Evolutionary conservation across 345 rosid genomes (phyloP).

Genomic region (Murraya paniculata): DNA sequence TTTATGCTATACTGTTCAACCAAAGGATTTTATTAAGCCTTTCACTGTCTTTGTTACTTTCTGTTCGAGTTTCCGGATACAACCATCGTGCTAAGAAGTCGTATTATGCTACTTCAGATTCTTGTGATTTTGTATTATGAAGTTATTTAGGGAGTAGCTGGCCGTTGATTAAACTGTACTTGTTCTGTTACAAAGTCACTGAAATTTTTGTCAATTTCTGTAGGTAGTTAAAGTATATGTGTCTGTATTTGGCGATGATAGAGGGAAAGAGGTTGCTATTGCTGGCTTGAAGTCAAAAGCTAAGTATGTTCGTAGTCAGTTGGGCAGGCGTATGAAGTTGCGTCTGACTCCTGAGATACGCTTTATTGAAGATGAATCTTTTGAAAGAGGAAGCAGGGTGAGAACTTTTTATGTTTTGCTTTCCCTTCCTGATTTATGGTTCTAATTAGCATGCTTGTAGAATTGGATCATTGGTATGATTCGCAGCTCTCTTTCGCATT

Average conservation of each 20-base stretch:
- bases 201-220: not conserved
- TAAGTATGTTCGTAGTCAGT: slow-evolving; percentile 68
- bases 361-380: slow-evolving; percentile 79
- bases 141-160: not conserved
- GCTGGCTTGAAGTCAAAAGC: slow-evolving; percentile 85
- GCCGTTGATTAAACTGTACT: not conserved
- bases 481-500: not conserved
- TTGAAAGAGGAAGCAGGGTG: slow-evolving; percentile 96
- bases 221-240: slow-evolving; percentile 94
- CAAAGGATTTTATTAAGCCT: not conserved
- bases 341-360: slow-evolving; percentile 88
- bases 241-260: slow-evolving; percentile 93
- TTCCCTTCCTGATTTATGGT: not conserved
- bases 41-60: not conserved
- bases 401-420: slow-evolving; percentile 15
- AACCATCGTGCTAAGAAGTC: not conserved
- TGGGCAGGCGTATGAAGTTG: slow-evolving; percentile 89
- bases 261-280: slow-evolving; percentile 86
- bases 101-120: not conserved
- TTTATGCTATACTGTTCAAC: not conserved
- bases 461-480: not conserved
- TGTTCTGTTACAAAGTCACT: not conserved
- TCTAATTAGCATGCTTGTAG: not conserved
- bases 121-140: not conserved
- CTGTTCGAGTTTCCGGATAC: not conserved